Conservation (phyloP, 116 monocot species). For the Iris pallida region DNA sequence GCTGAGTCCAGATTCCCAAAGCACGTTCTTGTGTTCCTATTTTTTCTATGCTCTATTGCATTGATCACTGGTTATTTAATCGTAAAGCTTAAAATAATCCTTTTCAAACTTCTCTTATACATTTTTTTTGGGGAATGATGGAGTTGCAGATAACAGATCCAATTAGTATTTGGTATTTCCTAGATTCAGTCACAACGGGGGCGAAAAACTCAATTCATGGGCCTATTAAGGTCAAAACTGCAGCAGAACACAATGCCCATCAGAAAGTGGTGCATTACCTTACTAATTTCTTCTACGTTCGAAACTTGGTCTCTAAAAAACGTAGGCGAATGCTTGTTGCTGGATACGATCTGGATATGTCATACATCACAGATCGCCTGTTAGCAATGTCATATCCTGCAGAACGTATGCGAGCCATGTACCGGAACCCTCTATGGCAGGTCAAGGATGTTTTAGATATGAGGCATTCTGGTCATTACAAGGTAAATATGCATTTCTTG, state of each 20-base stretch:
- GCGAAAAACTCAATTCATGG: slow-evolving; percentile 26
- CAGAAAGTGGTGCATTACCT: slow-evolving; percentile 14
- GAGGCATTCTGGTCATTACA: slow-evolving; percentile 48
- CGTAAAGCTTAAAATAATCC: too few relatives aligned
- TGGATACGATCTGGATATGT: slow-evolving; percentile 61
- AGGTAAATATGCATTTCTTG: slow-evolving; percentile 20
- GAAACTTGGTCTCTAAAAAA: slow-evolving; percentile 45
- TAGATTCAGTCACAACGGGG: slow-evolving; percentile 26
- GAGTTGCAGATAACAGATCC: too few relatives aligned
- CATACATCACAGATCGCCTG: slow-evolving; percentile 46
- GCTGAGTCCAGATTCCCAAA: too few relatives aligned
- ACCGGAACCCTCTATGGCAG: slow-evolving; percentile 60
- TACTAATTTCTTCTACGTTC: slow-evolving; percentile 25
- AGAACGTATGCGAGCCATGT: slow-evolving; percentile 44
- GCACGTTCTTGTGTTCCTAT: too few relatives aligned
- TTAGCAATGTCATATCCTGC: slow-evolving; percentile 60
- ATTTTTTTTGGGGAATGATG: too few relatives aligned
- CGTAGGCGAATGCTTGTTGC: slow-evolving; percentile 43
- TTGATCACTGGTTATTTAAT: too few relatives aligned
- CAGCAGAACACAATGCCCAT: slow-evolving; percentile 8
- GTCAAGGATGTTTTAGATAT: slow-evolving; percentile 46
- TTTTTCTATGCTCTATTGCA: too few relatives aligned
- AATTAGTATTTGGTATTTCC: background rate
- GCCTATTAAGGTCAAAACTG: slow-evolving; percentile 20
- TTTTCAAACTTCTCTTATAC: too few relatives aligned